Percentiles rank a stretch among this genome's conserved stretches.
Conservation (phyloP, 805 yeast genomes). For the Tetrapisispora pingtungensis region DNA sequence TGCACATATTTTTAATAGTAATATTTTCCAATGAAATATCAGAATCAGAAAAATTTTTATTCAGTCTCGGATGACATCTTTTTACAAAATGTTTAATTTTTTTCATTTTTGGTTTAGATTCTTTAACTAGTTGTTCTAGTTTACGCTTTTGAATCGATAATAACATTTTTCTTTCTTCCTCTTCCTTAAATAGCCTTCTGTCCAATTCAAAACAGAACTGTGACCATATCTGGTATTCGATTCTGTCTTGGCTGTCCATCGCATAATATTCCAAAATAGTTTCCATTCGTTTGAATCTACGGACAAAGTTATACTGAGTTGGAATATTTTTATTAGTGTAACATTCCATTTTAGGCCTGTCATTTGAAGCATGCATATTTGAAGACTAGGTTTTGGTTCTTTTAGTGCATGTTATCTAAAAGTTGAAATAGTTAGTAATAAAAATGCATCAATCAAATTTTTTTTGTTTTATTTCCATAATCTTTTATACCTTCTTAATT, state of each 20-base stretch:
- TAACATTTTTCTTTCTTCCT: conserved; percentile 7
- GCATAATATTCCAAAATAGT: conserved; percentile 7
- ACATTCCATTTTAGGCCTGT: background rate
- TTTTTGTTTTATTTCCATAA: no score
- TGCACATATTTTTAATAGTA: background rate
- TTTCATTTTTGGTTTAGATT: background rate
- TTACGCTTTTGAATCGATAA: no score
- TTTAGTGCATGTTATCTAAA: no score
- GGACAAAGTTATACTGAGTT: conserved; percentile 3
- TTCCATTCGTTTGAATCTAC: conserved; percentile 5
- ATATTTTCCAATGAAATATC: background rate
- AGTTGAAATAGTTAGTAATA: no score
- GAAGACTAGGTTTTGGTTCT: background rate
- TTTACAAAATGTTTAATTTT: background rate
- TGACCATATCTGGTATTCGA: conserved; percentile 11
- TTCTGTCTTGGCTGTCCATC: conserved; percentile 5
- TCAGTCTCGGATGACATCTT: background rate
- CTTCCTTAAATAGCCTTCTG: conserved; percentile 6
- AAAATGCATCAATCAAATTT: no score
- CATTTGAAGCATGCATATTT: conserved; percentile 1
- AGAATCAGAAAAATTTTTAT: background rate
- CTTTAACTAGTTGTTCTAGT: background rate
- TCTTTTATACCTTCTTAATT: no score
- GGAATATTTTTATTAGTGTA: background rate
- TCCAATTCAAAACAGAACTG: conserved; percentile 10